Evolutionary conservation across 257 asterid species (phyloP), one percentile per base, ranked within the genome.

Genomic region (Verbena officinalis): DNA sequence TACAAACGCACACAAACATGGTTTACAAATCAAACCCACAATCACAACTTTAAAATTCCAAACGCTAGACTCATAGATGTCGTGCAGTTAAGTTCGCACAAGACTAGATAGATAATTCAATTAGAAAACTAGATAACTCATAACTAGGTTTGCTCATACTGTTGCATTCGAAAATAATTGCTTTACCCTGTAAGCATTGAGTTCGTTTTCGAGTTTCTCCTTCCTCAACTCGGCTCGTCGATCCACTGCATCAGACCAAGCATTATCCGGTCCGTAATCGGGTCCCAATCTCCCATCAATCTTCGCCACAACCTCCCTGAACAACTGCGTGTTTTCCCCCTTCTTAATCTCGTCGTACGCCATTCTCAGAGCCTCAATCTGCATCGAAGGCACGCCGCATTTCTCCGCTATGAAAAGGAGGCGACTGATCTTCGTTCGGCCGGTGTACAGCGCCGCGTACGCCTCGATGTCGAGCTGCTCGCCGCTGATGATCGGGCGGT

Each of bases 391-490:
- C 59, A 73, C 81, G 27, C 79, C 90, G 59, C 98, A 88, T 63
- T 65, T 80, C 2, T 83, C 96, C 0, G 95, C 83, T 27, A 94
- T 86, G 68, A 94, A 90, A 0, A 85, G 72, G 5, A 94, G 89
- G 71, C 99, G 86, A 73, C 64, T 69, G 73, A 83, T 83, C 82
- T 88, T 94, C 64, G 96, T 94, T 3, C 99, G 86, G 17, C 98
- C 99, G 34, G 81, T 59, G 80, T 94, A 94, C 11, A 88, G 80
- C 38, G 96, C 80, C 7, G 95, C 96, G 82, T 94, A 94, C 12
- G 97, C 93, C 85, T 94, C 98, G 72, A 94, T 42, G 66, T 94
- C 99, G 49, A 94, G 84, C 68, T 88, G 97, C 70, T 88, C 98
- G 49, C 91, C 78, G 85, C 95, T 90, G 45, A 86, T 88, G 76